Evolutionary conservation across 2,329 filamentous ascomycete species (phyloP), one percentile per base, ranked within the genome.

Genomic region (Spiromastix sp.): DNA sequence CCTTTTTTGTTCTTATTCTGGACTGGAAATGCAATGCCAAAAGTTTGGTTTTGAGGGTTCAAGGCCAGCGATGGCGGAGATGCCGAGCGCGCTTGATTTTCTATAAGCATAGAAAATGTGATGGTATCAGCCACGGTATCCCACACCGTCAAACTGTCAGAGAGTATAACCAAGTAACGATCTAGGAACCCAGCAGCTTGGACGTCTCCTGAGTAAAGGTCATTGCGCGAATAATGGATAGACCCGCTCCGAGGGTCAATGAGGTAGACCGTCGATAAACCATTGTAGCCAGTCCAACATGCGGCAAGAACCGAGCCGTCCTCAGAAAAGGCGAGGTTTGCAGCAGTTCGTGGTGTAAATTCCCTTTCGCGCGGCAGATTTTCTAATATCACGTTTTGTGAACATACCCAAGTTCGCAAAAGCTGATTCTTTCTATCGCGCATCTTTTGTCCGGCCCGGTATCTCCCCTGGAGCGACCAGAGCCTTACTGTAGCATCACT

Each of bases 241-340:
- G 63, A 64, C 9, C 85, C 84, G 7, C 72, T 76, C 15, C 72
- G 66, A 1, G 81, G 70, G 54, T 95, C 81, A 44, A 96, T 74
- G 35, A 94, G 68, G 48, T 91, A 77, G 8, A 93, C 68, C 11
- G 78, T 66, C 4, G 78, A 77, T 4, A 72, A 64, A 32, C 74
- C 68, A 7, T 62, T 54, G 19, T 41, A 36, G 4, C 50, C 51
- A 20, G 57, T 54, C 38, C 63, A 43, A 34, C 61, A 65, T 31
- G 78, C 77, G 33, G 85, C 85, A n/a, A 93, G 64, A 2, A 83
- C 74, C 9, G 85, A 93, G 1, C 84, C 85, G 54, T 94, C 86
- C 43, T 84, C 76, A 0, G 86, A 93, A 54, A 84, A 94, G 16
- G 78, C 68, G 26, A 95, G 57, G 29, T 73, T 75, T 10, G 82